Evolutionary conservation across 768 basidiomycete species (phyloP), one percentile per base, ranked within the genome.

Genomic region (Suillus fuscotomentosus): DNA sequence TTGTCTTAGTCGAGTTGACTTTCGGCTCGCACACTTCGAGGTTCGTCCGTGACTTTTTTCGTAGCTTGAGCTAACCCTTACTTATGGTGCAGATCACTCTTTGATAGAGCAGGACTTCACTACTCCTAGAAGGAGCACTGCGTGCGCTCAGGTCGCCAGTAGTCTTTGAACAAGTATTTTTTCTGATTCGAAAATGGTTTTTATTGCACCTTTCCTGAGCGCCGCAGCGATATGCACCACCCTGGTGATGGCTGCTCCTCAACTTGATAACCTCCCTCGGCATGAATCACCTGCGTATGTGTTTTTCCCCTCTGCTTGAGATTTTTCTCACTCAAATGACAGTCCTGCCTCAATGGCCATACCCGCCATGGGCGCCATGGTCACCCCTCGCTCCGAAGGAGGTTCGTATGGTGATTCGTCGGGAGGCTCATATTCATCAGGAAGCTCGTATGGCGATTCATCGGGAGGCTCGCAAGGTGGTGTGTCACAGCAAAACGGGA

Each of bases 1-100:
- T 78, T 75, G 78, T 80, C 76, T 75, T 78, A 74, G 84, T 86
- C 86, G 86, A 86, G 84, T 88, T 83, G 89, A 86, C 79, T 79
- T 80, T 86, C 86, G 83, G 84, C 86, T 79, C 75, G 73, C 78
- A 74, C 72, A 74, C 64, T 70, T 78, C 80, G 80, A 82, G 84
- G 84, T 84, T 65, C 68, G 79, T 71, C 14, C 45, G 48, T 61
- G 59, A 39, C 22, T 53, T 55, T 51, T 54, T n/a, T 60, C 59
- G 38, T 24, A 47, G 64, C 55, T 41, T 22, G 34, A 59, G 54
- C 50, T 66, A 66, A 55, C 63, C 63, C 60, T 14, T 65, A 57
- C 17, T 64, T 51, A 39, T 41, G 48, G 54, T 22, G n/a, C 73
- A 86, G 86, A 86, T 85, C 83, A 82, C 79, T 80, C 88, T 89